Evolutionary conservation across 2,329 filamentous ascomycete genomes (phyloP), one percentile per base, ranked within the genome.

Genomic region (Talaromyces rugulosus): DNA sequence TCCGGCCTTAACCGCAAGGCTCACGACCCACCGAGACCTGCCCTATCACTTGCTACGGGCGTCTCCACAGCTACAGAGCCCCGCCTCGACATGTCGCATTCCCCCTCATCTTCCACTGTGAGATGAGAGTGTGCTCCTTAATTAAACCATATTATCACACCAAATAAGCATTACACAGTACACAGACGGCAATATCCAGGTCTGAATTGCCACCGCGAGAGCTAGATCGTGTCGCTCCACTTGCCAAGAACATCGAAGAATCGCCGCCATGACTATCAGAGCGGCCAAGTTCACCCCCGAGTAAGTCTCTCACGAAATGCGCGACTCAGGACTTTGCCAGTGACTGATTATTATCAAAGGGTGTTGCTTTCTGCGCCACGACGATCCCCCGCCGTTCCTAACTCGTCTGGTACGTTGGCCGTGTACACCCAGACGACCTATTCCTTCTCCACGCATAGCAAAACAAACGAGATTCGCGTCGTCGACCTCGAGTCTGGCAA

Each of bases 351-450:
- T 23, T 36, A n/a, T 50, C 14, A 33, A 23, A 80, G 79, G 72
- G 76, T 80, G 54, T 74, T 82, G 42, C 72, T 82, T 61, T 76
- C 75, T 65, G 78, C 80, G 59, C 80, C 80, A 34, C 73, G 80
- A 63, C 73, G 80, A 64, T 80, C 78, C 36, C 70, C 77, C 47
- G 79, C 76, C 47, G 66, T 75, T 57, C 79, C 80, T 31, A 81
- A 80, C 66, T 68, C 78, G 1, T 70, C 76, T 28, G 80, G 80
- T n/a, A 80, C 75, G 14, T 72, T 81, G 31, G 76, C 78, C 5
- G 72, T 81, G 11, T 82, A 80, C 67, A 80, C 77, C 8, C 78
- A 81, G 59, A 78, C 79, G 1, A 73, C 75, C n/a, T 82, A 82
- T 64, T 81, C 79, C 27, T 82, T 82, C 66, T 77, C 81, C 33